These are phyloP conservation scores for Dendrobium officinale DNA, from an alignment of 106 monocot genomes.

Conservation along the genomic window DNA sequence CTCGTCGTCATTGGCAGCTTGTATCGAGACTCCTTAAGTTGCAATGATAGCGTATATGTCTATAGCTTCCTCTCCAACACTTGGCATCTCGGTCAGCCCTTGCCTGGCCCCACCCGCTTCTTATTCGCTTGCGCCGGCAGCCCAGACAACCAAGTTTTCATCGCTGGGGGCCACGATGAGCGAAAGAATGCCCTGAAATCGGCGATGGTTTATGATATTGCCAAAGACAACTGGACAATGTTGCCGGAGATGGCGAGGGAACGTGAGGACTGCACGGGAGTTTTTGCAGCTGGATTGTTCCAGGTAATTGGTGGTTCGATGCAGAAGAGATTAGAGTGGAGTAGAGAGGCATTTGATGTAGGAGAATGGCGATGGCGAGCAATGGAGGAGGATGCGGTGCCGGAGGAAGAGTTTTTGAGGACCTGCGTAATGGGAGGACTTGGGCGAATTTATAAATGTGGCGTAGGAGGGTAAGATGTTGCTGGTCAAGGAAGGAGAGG, in stretches of 20 bases:
- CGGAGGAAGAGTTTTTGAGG: slow-evolving; percentile 14
- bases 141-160: slow-evolving; percentile 13
- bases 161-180: slow-evolving; percentile 67
- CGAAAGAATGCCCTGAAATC: slow-evolving; percentile 41
- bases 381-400: slow-evolving; percentile 33
- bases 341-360: slow-evolving; percentile 21
- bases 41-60: slow-evolving; percentile 18
- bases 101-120: slow-evolving; percentile 35
- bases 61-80: slow-evolving; percentile 24
- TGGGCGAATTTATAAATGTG: slow-evolving; percentile 33
- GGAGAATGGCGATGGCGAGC: slow-evolving; percentile 18
- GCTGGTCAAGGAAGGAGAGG: slow-evolving; percentile 20
- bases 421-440: slow-evolving; percentile 19
- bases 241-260: slow-evolving; percentile 36
- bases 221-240: slow-evolving; percentile 29
- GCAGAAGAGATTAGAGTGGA: slow-evolving; percentile 25
- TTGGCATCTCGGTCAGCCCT: slow-evolving; percentile 27
- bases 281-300: slow-evolving; percentile 17
- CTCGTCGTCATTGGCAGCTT: slow-evolving; percentile 45
- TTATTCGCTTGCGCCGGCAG: slow-evolving; percentile 41
- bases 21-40: slow-evolving; percentile 32
- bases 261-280: slow-evolving; percentile 39
- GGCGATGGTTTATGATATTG: slow-evolving; percentile 36
- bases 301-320: slow-evolving; percentile 22
- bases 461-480: slow-evolving; percentile 17